Percentiles rank a stretch among this genome's conserved stretches.
Conservation (phyloP, 2,329 filamentous ascomycete species). For the Sphaerostilbella broomeana region DNA sequence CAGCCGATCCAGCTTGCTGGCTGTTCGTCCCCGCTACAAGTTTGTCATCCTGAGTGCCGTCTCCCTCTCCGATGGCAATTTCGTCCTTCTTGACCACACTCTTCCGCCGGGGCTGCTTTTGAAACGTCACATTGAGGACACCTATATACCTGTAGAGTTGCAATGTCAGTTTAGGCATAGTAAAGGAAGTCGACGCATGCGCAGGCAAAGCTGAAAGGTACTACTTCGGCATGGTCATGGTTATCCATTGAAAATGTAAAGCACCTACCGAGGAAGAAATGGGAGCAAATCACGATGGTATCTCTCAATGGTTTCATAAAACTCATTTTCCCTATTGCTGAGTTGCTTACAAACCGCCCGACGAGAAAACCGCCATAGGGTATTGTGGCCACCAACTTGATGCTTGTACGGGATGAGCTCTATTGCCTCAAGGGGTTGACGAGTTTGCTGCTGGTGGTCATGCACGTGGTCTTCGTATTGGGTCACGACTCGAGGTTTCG, state of each 20-base stretch:
- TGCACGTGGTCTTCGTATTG: conserved; percentile 44
- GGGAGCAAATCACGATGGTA: conserved; percentile 83
- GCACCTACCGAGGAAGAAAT: conserved; percentile 74
- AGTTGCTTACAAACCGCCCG: conserved; percentile 96
- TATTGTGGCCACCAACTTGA: conserved; percentile 95
- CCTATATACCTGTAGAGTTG: conserved; percentile 71
- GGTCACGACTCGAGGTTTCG: conserved; percentile 33
- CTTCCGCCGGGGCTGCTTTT: conserved; percentile 67
- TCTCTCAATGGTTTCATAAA: conserved; percentile 92
- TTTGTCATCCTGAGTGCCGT: no score
- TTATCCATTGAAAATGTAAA: background rate
- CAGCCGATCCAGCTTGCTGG: conserved; percentile 14
- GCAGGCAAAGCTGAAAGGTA: background rate
- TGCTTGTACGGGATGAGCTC: conserved; percentile 96
- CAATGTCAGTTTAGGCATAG: background rate
- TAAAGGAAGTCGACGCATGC: background rate
- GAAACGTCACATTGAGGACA: conserved; percentile 92
- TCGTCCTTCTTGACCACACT: conserved; percentile 49
- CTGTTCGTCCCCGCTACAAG: conserved; percentile 29
- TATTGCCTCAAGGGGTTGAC: conserved; percentile 75
- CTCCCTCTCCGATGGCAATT: conserved; percentile 28
- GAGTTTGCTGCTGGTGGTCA: conserved; percentile 44
- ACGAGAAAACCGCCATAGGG: conserved; percentile 90
- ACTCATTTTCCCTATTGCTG: conserved; percentile 97
- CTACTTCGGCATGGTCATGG: background rate